phyloP scores from a whole-genome alignment of 176 grass and related monocot species.

The Typha latifolia region DNA sequence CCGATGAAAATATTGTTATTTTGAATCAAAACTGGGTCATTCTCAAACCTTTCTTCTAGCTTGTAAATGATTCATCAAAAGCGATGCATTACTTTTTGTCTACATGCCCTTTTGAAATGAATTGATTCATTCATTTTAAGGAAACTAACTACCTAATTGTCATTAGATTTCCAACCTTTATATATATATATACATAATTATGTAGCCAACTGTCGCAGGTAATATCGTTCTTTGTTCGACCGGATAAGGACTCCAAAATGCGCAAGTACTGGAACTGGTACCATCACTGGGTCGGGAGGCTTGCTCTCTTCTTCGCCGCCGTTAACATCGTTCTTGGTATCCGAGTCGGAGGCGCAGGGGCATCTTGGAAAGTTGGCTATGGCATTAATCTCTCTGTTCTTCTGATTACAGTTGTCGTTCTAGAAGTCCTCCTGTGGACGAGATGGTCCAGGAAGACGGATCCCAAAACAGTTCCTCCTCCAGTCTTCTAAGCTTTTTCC shows the following conservation, averaged over 20 bases:
- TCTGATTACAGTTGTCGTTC: constrained; percentile 37
- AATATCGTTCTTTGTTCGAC: constrained; percentile 57
- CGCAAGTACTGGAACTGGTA: constrained; percentile 93
- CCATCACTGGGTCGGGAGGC: constrained; percentile 71
- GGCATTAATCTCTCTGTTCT: constrained; percentile 71
- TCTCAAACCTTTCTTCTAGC: no score
- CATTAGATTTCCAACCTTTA: neutral
- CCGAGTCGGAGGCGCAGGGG: constrained; percentile 44
- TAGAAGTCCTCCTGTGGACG: constrained; percentile 79
- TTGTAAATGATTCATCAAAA: no score
- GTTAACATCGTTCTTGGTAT: constrained; percentile 89
- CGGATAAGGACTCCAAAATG: constrained; percentile 58
- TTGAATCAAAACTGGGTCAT: no score
- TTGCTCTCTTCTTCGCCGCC: constrained; percentile 65
- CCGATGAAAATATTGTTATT: no score
- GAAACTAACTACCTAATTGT: no score
- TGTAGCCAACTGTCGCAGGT: constrained; percentile 29
- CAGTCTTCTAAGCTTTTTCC: constrained; percentile 33
- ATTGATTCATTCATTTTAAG: no score
- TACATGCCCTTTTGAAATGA: no score
- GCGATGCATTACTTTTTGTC: no score
- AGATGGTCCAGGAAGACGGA: constrained; percentile 56
- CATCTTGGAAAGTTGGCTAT: constrained; percentile 85
- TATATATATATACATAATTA: neutral
- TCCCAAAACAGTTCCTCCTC: constrained; percentile 6